Evolutionary conservation across 164 flowering plant genomes (phyloP), one percentile per base, ranked within the genome.

Genomic region (Macadamia integrifolia): DNA sequence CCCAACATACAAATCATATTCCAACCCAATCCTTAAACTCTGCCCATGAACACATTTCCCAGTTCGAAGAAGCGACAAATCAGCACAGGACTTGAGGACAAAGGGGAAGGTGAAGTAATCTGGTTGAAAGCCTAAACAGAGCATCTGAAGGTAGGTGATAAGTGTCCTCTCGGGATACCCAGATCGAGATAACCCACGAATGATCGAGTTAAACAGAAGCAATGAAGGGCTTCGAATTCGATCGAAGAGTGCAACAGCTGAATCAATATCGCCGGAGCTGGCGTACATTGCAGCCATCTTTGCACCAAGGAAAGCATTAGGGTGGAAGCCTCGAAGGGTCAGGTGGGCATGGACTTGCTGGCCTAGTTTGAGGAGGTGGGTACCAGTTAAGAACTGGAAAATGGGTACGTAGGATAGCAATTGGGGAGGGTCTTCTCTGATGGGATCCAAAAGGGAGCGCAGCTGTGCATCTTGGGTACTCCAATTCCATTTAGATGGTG

Each of bases 221-320:
- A 65, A 5, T 9, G 82, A 72, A 3, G 79, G 82, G 52, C 61
- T 2, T 12, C 30, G 9, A 29, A 69, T 28, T 46, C 66, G 11
- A 57, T 64, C 12, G 57, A 80, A 83, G 2, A 79, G n/a, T n/a
- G 23, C 0, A 0, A 69, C 18, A 46, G 80, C 81, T 12, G 82
- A 76, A 44, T 44, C 57, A 17, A 83, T 70, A 52, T 83, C 80
- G 12, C 81, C 86, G 50, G 80, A 72, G 70, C 82, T 80, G 17
- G 84, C 86, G 66, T 83, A 80, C 79, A 77, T 76, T 10, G 86
- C 82, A 13, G 79, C 80, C 79, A 83, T 80, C 42, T 83, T 83
- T 53, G 86, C 80, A 29, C 67, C 78, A 64, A 80, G 75, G 53
- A 80, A 77, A 6, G 78, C 71, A 35, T 58, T 53, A 68, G 84